Percentiles rank a stretch among this genome's conserved stretches.
Conservation (phyloP, 345 rosid species). For the Clausena lansium region DNA sequence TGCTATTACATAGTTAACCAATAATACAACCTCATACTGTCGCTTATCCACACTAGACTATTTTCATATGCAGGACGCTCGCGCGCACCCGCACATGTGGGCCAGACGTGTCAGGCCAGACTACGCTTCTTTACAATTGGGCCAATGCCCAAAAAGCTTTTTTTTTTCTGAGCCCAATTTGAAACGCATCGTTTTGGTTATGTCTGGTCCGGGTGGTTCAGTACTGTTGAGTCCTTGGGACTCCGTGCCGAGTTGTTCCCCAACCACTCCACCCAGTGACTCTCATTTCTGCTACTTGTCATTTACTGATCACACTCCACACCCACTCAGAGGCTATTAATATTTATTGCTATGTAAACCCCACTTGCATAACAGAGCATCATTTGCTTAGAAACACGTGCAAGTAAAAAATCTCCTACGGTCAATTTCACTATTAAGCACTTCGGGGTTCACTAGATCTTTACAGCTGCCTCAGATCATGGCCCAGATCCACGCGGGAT, state of each 20-base stretch:
- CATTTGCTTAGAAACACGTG: background rate
- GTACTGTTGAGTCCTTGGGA: slow-evolving; percentile 6
- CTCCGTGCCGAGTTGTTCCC: slow-evolving; percentile 21
- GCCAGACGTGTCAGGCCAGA: too few relatives aligned
- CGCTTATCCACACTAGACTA: background rate
- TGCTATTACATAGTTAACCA: background rate
- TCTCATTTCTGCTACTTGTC: background rate
- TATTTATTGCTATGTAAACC: background rate
- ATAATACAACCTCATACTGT: background rate
- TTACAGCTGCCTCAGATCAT: background rate
- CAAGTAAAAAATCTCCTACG: background rate
- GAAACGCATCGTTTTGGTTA: background rate
- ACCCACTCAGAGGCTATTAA: background rate
- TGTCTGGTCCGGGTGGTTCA: background rate
- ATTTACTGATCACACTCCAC: background rate
- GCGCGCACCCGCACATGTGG: too few relatives aligned
- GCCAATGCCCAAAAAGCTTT: background rate
- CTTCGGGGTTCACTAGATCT: background rate
- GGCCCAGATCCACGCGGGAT: background rate
- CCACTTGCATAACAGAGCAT: background rate
- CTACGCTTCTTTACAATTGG: background rate
- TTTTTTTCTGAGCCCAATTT: background rate
- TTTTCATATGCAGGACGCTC: too few relatives aligned
- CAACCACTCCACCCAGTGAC: background rate
- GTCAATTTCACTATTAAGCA: background rate